Conservation (phyloP, 371 early-diverging fungal genomes). For the Smittium mucronatum region DNA sequence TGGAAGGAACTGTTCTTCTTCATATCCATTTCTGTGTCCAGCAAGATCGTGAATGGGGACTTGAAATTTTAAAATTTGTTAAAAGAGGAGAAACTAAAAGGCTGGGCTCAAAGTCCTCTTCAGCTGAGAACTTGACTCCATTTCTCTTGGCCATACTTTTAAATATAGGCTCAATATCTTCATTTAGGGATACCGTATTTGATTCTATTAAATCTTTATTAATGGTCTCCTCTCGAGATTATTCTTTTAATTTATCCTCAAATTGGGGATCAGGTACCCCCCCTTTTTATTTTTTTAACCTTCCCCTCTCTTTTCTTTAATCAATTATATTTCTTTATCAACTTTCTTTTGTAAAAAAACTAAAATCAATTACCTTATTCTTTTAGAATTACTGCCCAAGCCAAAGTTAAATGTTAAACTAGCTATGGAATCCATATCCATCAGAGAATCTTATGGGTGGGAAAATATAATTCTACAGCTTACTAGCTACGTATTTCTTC, state of each 20-base stretch:
- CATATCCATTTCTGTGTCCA: constrained; percentile 27
- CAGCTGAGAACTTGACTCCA: neutral
- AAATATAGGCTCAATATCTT: constrained; percentile 1
- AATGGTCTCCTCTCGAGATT: neutral
- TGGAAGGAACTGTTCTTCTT: constrained; percentile 29
- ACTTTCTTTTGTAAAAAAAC: neutral
- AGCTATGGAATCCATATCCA: neutral
- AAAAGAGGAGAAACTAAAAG: constrained; percentile 6
- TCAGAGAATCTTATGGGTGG: neutral
- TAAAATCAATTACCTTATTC: neutral
- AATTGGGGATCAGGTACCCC: constrained; percentile 5
- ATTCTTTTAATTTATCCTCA: neutral
- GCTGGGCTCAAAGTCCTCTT: neutral
- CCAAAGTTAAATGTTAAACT: neutral
- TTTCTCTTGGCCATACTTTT: constrained; percentile 7
- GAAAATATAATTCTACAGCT: neutral
- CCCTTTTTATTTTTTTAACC: neutral
- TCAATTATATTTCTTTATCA: neutral
- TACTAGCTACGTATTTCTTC: neutral
- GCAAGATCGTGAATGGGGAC: constrained; percentile 23
- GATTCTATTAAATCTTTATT: neutral
- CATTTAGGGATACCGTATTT: constrained; percentile 3
- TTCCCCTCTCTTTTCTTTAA: neutral
- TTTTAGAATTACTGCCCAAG: neutral
- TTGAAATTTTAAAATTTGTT: constrained; percentile 5